phyloP scores from a whole-genome alignment of 148 eudicot species.

The Beta vulgaris region DNA sequence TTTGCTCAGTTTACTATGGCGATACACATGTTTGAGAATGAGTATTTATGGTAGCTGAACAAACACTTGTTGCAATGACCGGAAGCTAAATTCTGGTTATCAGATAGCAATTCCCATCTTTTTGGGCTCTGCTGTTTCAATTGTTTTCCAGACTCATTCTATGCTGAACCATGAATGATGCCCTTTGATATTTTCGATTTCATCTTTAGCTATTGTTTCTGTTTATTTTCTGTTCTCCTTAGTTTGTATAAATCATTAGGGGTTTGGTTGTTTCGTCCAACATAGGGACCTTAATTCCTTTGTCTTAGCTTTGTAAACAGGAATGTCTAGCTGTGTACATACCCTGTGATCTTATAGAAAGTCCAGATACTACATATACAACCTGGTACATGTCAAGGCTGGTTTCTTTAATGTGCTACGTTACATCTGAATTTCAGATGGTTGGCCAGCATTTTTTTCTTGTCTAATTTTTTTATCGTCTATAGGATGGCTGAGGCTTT shows the following conservation, averaged over 20 bases:
- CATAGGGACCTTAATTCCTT: neutral
- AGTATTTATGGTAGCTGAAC: neutral
- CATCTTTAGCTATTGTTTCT: neutral
- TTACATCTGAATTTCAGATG: too few relatives aligned
- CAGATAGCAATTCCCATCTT: neutral
- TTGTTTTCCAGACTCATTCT: neutral
- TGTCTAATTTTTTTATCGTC: neutral
- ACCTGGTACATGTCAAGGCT: neutral
- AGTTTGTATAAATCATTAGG: neutral
- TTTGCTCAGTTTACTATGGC: neutral
- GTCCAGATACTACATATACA: neutral
- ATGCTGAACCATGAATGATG: neutral
- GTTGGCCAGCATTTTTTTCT: neutral
- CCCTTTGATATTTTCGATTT: neutral
- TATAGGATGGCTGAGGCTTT: constrained; percentile 89
- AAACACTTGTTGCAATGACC: neutral
- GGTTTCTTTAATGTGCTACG: neutral
- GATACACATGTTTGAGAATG: neutral
- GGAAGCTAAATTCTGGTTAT: too few relatives aligned
- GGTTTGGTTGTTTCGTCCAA: neutral
- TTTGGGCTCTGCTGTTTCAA: neutral
- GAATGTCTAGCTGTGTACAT: neutral
- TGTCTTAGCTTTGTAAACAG: neutral
- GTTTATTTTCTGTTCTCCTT: neutral
- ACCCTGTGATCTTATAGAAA: neutral